Conservation (phyloP, 129 eudicot genomes). For the Dittrichia graveolens region DNA sequence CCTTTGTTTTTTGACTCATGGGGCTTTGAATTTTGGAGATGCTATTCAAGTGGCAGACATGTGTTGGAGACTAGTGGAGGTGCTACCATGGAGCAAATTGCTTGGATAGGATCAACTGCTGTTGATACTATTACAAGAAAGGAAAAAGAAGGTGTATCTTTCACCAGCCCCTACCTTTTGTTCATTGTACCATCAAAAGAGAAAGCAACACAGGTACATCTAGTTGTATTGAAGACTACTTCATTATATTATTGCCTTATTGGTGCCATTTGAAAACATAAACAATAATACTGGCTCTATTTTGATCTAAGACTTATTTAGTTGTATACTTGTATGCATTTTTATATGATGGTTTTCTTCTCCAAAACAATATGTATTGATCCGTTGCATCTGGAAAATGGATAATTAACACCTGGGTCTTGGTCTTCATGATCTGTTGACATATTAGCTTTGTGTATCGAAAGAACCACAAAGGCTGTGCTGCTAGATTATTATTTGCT, state of each 20-base stretch:
- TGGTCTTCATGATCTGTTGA: background rate
- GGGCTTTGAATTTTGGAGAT: constrained; percentile 92
- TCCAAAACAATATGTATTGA: background rate
- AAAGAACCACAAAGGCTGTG: no score
- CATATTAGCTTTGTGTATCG: no score
- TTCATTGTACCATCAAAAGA: constrained; percentile 85
- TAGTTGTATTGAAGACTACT: background rate
- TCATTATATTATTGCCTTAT: background rate
- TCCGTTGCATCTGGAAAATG: background rate
- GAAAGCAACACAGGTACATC: constrained; percentile 70
- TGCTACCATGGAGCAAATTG: constrained; percentile 69
- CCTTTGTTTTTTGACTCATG: constrained; percentile 67
- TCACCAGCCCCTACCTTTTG: constrained; percentile 63
- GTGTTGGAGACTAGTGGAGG: constrained; percentile 62
- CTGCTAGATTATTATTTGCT: no score
- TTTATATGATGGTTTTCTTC: background rate
- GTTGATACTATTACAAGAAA: constrained; percentile 74
- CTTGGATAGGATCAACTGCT: constrained; percentile 81
- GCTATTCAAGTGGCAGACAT: constrained; percentile 61
- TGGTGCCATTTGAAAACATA: background rate
- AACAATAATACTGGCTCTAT: background rate
- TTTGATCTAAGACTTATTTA: background rate
- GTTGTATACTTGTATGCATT: background rate
- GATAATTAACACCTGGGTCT: background rate
- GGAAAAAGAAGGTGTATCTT: constrained; percentile 75